Evolutionary conservation across 2,329 filamentous ascomycete genomes (phyloP).

Genomic region (Aspergillus eucalypticola): DNA sequence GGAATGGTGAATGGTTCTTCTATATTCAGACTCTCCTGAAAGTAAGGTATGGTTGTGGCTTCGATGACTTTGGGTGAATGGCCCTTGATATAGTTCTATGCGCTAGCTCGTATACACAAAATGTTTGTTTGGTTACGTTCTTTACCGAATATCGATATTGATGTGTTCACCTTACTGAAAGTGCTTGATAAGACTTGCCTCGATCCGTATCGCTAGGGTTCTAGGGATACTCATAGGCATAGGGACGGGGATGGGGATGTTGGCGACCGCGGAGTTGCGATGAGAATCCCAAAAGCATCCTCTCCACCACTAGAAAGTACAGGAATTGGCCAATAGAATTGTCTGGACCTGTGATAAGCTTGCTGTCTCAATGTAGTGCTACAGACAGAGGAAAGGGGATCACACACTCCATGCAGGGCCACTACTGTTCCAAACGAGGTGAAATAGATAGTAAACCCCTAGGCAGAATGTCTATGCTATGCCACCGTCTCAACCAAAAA

Average conservation of each 20-base stretch:
- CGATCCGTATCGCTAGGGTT: not conserved
- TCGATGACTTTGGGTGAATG: not conserved
- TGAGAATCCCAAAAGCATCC: not conserved
- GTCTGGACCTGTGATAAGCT: conserved; percentile 12
- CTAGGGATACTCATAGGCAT: not conserved
- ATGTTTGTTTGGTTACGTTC: not conserved
- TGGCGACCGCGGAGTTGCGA: not conserved
- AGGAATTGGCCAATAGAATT: conserved; percentile 11
- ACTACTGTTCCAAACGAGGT: too few relatives aligned
- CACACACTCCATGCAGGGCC: not conserved
- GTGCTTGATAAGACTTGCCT: not conserved
- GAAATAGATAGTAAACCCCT: too few relatives aligned
- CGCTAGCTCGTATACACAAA: not conserved
- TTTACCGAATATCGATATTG: not conserved
- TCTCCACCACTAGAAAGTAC: not conserved
- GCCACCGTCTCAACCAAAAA: too few relatives aligned
- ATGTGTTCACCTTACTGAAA: not conserved
- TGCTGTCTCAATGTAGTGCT: conserved; percentile 5
- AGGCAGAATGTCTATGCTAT: too few relatives aligned
- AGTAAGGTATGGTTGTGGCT: not conserved
- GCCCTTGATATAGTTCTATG: not conserved
- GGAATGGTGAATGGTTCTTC: not conserved
- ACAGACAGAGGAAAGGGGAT: not conserved
- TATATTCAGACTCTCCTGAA: not conserved
- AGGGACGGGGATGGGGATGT: not conserved